Conservation (phyloP, 352 stramenopile genomes). For the Lagenidium giganteum region DNA sequence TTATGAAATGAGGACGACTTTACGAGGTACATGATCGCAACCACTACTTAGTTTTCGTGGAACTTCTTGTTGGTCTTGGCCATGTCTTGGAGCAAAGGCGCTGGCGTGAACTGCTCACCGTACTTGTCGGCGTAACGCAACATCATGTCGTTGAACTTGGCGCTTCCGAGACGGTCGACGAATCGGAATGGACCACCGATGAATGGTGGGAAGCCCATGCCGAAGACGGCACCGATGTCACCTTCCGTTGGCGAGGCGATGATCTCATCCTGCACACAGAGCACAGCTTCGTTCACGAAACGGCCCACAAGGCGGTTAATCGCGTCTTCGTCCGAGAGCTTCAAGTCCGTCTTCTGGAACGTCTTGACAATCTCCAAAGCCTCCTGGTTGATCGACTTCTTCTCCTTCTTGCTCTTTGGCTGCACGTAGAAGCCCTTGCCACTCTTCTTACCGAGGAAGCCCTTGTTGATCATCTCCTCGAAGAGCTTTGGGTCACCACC, state of each 20-base stretch:
- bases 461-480: slow-evolving; percentile 94
- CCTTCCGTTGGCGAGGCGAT: slow-evolving; percentile 95
- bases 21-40: too few species aligned
- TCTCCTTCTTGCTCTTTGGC: slow-evolving; percentile 88
- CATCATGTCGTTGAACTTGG: slow-evolving; percentile 96
- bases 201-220: slow-evolving; percentile 98
- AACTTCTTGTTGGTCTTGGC: slow-evolving; percentile 98
- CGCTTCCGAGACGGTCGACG: slow-evolving; percentile 91
- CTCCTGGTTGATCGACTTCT: slow-evolving; percentile 87
- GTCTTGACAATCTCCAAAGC: slow-evolving; percentile 78
- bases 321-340: slow-evolving; percentile 79
- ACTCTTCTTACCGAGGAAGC: slow-evolving; percentile 95
- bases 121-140: slow-evolving; percentile 93
- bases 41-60: slow-evolving; percentile 85
- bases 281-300: slow-evolving; percentile 97
- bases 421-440: slow-evolving; percentile 98
- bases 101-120: slow-evolving; percentile 95
- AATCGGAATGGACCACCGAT: slow-evolving; percentile 96
- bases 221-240: slow-evolving; percentile 99
- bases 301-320: slow-evolving; percentile 94
- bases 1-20: too few species aligned
- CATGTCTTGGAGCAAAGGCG: slow-evolving; percentile 95
- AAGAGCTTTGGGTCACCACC: slow-evolving; percentile 91
- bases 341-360: slow-evolving; percentile 70
- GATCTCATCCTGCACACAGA: slow-evolving; percentile 97